phyloP scores from a whole-genome alignment of 2,329 filamentous ascomycete species.

The Fusarium sp. region DNA sequence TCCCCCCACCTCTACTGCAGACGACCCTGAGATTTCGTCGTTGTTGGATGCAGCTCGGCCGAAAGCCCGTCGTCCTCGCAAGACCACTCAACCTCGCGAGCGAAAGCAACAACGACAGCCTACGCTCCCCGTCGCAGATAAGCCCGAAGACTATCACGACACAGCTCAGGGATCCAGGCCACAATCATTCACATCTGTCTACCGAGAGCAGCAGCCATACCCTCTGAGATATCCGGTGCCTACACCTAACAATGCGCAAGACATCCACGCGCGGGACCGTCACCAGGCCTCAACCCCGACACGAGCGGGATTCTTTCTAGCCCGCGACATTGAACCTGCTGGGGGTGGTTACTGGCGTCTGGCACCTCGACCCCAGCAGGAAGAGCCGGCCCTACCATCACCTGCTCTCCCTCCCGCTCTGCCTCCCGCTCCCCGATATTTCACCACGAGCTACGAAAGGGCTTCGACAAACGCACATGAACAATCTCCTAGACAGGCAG shows the following conservation, averaged over 20 bases:
- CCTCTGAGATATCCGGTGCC: background rate
- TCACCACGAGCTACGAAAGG: background rate
- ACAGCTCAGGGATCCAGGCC: background rate
- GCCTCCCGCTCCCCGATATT: background rate
- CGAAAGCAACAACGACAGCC: background rate
- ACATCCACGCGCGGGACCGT: background rate
- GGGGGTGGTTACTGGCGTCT: slow-evolving; percentile 15
- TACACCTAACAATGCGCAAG: background rate
- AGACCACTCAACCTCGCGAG: background rate
- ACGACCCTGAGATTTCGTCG: slow-evolving; percentile 15
- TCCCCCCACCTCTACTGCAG: background rate
- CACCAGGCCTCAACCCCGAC: background rate
- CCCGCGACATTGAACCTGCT: background rate
- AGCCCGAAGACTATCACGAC: background rate
- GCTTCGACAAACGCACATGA: background rate
- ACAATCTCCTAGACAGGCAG: background rate
- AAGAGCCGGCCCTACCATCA: background rate
- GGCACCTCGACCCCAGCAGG: background rate
- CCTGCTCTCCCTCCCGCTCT: background rate
- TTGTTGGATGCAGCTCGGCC: slow-evolving; percentile 12
- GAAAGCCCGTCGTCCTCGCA: slow-evolving; percentile 14
- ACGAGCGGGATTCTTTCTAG: background rate
- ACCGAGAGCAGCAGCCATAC: background rate
- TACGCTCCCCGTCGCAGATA: background rate
- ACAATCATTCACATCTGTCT: slow-evolving; percentile 1